A percentile compares a stretch with the other conserved stretches of the same genome.
These are phyloP conservation scores for Dillenia suffruticosa DNA, from an alignment of 164 flowering plant genomes.

Conservation along the genomic window DNA sequence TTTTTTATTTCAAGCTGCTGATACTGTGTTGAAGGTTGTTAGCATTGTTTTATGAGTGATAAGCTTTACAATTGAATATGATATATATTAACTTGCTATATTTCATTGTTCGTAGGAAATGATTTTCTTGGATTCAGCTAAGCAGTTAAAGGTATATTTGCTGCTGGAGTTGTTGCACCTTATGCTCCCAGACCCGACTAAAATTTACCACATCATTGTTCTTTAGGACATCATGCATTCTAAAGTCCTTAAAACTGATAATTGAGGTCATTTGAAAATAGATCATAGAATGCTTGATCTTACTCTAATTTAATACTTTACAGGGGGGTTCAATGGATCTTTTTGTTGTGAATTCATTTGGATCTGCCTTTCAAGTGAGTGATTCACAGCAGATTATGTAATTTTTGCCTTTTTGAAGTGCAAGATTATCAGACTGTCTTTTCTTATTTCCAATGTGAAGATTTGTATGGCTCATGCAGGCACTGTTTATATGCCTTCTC, in stretches of 20 bases:
- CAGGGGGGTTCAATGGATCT: constrained; percentile 92
- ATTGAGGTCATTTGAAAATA: background rate
- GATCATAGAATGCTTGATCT: no score
- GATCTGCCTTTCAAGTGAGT: constrained; percentile 93
- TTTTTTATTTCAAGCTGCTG: constrained; percentile 92
- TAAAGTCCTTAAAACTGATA: background rate
- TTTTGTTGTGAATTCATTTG: constrained; percentile 89
- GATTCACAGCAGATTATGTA: background rate
- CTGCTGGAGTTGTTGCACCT: background rate
- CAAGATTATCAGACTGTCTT: no score
- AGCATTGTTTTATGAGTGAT: background rate
- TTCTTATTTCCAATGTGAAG: no score
- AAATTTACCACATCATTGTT: no score
- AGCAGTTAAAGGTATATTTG: constrained; percentile 54
- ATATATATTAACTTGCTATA: constrained; percentile 2
- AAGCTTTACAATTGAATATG: background rate
- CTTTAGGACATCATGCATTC: no score
- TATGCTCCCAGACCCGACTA: background rate
- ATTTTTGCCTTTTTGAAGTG: no score
- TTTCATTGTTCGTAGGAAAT: constrained; percentile 56
- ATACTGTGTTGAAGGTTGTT: constrained; percentile 85
- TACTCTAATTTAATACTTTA: constrained; percentile 4
- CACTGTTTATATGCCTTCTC: constrained; percentile 75
- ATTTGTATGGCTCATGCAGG: constrained; percentile 38
- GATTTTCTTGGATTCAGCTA: constrained; percentile 63